Base-by-base conservation (phyloP, 2,329 filamentous ascomycete genomes). In the Zymoseptoria ardabiliae region DNA sequence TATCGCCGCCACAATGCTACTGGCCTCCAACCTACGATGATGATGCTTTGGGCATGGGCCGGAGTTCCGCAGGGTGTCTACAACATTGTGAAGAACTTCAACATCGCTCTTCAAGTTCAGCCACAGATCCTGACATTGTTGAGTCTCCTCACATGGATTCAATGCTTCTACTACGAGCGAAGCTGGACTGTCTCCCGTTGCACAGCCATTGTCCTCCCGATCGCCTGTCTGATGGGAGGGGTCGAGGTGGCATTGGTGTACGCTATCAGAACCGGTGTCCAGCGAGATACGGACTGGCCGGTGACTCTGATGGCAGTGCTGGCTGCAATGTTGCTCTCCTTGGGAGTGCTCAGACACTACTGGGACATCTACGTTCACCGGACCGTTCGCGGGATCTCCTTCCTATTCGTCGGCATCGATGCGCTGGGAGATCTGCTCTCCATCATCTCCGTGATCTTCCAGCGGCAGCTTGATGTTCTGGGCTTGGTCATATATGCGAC, bases 381-480 rank as follows among this genome's bases (percentile, higher is more conserved):
- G 6, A 88, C 85, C 0, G 86, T 89, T 1, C 78, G 85, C 13
- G 86, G 87, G 7, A 89, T 90, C 48, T 88, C 85, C 0, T 89
- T 90, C 70, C 75, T 88, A 2, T 90, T 90, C 64, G 85, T 88
- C 0, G 83, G 77, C 1, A 86, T 90, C 50, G 87, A 90, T 71
- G 87, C 86, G 0, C 77, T 83, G 0, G 87, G 87, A 0, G 87
- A 90, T 69, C 69, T 90, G 3, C 85, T 85, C 57, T 89, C 85
- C 0, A 74, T 90, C 0, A 69, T 86, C 2, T 87, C 86, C 0
- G 76, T 90, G 17, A 74, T 87, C 50, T 88, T 87, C 63, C 80
- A 87, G 68, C 76, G 78, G 0, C 73, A 75, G 19, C 67, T 86
- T 3, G 82, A 88, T 66, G 68, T 86, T 0, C 72, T 88, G 0